A percentile compares a stretch with the other conserved stretches of the same genome.
Conservation (phyloP, 2,329 filamentous ascomycete species). For the Verticillium albo-atrum region DNA sequence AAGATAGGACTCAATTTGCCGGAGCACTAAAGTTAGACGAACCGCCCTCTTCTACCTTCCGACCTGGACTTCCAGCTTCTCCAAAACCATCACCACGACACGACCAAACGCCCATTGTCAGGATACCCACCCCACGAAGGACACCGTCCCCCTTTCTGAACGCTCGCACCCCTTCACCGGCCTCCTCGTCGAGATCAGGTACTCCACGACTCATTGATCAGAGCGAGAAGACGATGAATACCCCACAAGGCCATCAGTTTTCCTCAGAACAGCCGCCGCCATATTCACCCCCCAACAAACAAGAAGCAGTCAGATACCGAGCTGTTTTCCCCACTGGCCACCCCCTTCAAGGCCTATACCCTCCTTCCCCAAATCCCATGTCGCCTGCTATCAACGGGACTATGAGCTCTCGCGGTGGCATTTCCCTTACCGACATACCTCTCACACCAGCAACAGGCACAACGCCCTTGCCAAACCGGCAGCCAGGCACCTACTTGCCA, state of each 20-base stretch:
- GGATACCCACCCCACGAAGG: constrained; percentile 29
- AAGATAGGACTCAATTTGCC: background rate
- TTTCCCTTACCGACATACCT: constrained; percentile 56
- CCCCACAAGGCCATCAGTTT: constrained; percentile 12
- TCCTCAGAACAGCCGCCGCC: constrained; percentile 46
- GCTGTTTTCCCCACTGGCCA: constrained; percentile 56
- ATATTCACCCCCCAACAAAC: constrained; percentile 45
- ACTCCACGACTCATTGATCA: constrained; percentile 8
- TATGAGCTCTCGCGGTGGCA: constrained; percentile 59
- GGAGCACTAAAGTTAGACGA: background rate
- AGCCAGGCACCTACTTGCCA: constrained; percentile 40
- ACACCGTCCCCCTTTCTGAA: constrained; percentile 22
- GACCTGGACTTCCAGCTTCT: constrained; percentile 12
- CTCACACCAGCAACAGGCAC: constrained; percentile 35
- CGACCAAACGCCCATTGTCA: constrained; percentile 26
- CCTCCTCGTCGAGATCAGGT: constrained; percentile 21
- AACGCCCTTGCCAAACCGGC: constrained; percentile 31
- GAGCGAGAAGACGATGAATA: constrained; percentile 5
- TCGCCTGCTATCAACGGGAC: constrained; percentile 59
- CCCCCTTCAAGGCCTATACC: constrained; percentile 38
- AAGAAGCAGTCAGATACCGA: constrained; percentile 44
- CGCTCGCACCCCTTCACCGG: constrained; percentile 11
- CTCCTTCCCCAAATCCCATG: constrained; percentile 55
- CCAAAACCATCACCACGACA: constrained; percentile 10
- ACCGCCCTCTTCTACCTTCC: background rate